Evolutionary conservation across 257 asterid species (phyloP).

Genomic region (Echium plantagineum): DNA sequence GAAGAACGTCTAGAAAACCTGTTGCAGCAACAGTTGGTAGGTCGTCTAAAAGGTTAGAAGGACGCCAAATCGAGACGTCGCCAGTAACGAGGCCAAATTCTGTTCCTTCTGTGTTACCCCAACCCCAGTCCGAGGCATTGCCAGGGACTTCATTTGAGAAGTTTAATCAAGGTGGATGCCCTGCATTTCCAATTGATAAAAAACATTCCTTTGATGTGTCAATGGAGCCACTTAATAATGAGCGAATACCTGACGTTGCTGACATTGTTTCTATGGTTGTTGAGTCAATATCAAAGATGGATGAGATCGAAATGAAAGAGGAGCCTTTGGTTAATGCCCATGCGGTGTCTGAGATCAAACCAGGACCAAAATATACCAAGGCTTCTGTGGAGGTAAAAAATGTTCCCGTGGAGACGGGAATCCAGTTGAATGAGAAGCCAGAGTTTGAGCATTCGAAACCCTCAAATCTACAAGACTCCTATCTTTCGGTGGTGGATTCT

Average conservation of each 20-base stretch:
- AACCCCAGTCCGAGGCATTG: slow-evolving; percentile 6
- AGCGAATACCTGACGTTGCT: slow-evolving; percentile 2
- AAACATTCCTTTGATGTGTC: not conserved
- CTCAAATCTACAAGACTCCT: slow-evolving; percentile 9
- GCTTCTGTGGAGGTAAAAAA: slow-evolving; percentile 4
- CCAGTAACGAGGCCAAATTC: not conserved
- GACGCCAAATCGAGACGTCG: slow-evolving; percentile 12
- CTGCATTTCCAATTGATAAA: not conserved
- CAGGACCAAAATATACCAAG: not conserved
- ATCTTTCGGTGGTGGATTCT: slow-evolving; percentile 18
- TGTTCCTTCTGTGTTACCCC: slow-evolving; percentile 9
- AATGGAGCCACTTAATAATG: slow-evolving; percentile 9
- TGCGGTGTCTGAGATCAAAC: slow-evolving; percentile 1
- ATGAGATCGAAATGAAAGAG: not conserved
- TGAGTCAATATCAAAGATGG: slow-evolving; percentile 9
- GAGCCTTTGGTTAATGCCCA: slow-evolving; percentile 6
- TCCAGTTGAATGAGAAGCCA: slow-evolving; percentile 12
- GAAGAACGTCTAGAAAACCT: not conserved
- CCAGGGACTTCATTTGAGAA: slow-evolving; percentile 2
- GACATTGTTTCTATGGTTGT: slow-evolving; percentile 6
- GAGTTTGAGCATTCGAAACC: slow-evolving; percentile 11
- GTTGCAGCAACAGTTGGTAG: slow-evolving; percentile 8
- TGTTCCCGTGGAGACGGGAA: slow-evolving; percentile 1
- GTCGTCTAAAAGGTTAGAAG: slow-evolving; percentile 22
- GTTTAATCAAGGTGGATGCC: not conserved